Evolutionary conservation across 768 basidiomycete species (phyloP), one percentile per base, ranked within the genome.

Genomic region (Terana coerulea): DNA sequence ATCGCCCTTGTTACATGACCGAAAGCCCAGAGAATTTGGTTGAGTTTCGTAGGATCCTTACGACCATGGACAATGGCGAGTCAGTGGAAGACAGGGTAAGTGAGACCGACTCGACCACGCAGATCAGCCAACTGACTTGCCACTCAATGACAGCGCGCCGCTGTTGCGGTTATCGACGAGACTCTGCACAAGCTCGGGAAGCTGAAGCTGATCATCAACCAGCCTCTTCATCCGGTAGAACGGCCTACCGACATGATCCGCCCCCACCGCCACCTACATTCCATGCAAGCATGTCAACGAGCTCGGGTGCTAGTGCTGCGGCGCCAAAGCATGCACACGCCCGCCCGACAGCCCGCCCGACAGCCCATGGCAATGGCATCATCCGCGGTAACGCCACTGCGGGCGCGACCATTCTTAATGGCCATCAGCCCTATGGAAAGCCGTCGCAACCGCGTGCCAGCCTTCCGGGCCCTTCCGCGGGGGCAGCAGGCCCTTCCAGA

Each of bases 151-250:
- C 61, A 88, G 88, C 72, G 67, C 57, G 79, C 75, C 37, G 89
- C 90, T 11, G 78, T 92, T 44, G 66, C 68, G 24, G 80, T 80
- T 5, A 90, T 92, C 54, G 90, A 92, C 51, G 73, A 81, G 52
- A 74, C 80, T 2, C 70, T 92, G 12, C 61, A 73, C 52, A 56
- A 67, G 46, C 78, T 85, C 14, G 84, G 85, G 2, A 73, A 83
- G 35, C 63, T 77, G 1, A 62, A 75, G 43, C 66, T 88, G 19
- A 75, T 89, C 49, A 70, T 68, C 31, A 82, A 80, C 1, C 86
- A 90, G 62, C 85, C 87, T 35, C 71, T 86, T 4, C 73, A 77
- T 55, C 76, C 80, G 10, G 66, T 86, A 12, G 72, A 70, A 37
- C 67, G 61, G 42, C 59, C 66, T n/a, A 39, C 59, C 22, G 28